Percentiles rank a stretch among this genome's conserved stretches.
Evolutionary conservation across 2,329 filamentous ascomycete species (phyloP).

Genomic region (Cadophora luteo-olivacea): DNA sequence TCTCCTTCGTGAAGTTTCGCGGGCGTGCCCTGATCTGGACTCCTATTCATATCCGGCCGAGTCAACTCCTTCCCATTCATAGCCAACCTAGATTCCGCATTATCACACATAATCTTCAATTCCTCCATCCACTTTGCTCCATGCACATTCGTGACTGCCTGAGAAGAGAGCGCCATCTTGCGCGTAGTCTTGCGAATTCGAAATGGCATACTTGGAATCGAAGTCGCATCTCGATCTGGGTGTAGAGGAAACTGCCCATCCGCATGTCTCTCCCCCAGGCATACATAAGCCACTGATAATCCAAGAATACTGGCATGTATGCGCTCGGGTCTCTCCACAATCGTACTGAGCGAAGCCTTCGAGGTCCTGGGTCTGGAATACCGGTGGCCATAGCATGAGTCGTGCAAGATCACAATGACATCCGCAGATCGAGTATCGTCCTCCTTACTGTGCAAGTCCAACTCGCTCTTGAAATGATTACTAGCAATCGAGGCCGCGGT

Average conservation of each 20-base stretch:
- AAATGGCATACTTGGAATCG: constrained; percentile 72
- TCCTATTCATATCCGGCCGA: constrained; percentile 67
- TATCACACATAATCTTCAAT: constrained; percentile 81
- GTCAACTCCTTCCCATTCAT: constrained; percentile 79
- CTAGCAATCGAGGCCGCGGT: constrained; percentile 55
- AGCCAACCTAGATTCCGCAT: constrained; percentile 79
- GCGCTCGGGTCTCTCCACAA: constrained; percentile 92
- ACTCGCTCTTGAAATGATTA: constrained; percentile 43
- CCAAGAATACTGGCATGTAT: constrained; percentile 85
- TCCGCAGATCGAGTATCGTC: constrained; percentile 51
- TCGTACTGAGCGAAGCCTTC: constrained; percentile 73
- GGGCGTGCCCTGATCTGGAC: constrained; percentile 49
- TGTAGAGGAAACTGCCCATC: constrained; percentile 73
- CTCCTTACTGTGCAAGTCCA: constrained; percentile 40
- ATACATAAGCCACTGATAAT: constrained; percentile 85
- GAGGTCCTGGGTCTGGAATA: constrained; percentile 84
- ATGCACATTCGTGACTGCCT: constrained; percentile 88
- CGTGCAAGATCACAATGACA: constrained; percentile 86
- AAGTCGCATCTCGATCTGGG: constrained; percentile 60
- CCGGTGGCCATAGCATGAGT: constrained; percentile 93
- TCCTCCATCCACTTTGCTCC: constrained; percentile 94
- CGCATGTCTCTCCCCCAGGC: constrained; percentile 81
- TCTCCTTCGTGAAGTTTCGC: constrained; percentile 82
- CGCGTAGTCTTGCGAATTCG: constrained; percentile 83
- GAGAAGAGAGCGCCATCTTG: constrained; percentile 72